Conservation (phyloP, 78 protist genomes). For the Speleostelium caveatum region DNA sequence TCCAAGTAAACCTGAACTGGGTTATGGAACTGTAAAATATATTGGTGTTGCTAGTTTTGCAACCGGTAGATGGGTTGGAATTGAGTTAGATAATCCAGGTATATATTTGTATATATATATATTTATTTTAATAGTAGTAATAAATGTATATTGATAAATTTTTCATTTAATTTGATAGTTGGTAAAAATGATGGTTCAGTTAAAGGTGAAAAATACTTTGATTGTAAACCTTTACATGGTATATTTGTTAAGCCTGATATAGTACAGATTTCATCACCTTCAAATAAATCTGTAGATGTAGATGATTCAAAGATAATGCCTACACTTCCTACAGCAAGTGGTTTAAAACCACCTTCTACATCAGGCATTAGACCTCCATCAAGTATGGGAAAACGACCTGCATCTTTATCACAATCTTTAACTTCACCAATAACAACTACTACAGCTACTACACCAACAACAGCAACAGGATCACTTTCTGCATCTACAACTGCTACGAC, state of each 20-base stretch:
- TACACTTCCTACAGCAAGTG: conserved; percentile 15
- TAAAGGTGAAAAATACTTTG: conserved; percentile 74
- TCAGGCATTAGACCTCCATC: conserved; percentile 75
- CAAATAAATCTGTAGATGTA: conserved; percentile 17
- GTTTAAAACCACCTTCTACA: conserved; percentile 55
- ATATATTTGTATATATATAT: background rate
- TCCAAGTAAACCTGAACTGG: conserved; percentile 56
- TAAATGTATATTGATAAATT: background rate
- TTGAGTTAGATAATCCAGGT: conserved; percentile 76
- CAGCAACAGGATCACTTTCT: background rate
- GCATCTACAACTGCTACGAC: background rate
- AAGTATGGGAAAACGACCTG: conserved; percentile 36
- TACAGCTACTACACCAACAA: background rate
- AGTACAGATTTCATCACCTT: background rate
- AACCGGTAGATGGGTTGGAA: conserved; percentile 84
- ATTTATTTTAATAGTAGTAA: background rate
- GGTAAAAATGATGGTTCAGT: conserved; percentile 84
- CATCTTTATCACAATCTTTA: conserved; percentile 9
- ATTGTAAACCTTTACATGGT: conserved; percentile 68
- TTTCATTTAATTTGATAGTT: background rate
- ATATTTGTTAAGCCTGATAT: conserved; percentile 72
- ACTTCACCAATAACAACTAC: background rate
- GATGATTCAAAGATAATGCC: conserved; percentile 40
- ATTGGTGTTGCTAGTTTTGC: conserved; percentile 78
- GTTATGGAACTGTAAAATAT: conserved; percentile 69